phyloP scores from a whole-genome alignment of 495 filamentous ascomycete species.

The Melanomma pulvis-pyrius region DNA sequence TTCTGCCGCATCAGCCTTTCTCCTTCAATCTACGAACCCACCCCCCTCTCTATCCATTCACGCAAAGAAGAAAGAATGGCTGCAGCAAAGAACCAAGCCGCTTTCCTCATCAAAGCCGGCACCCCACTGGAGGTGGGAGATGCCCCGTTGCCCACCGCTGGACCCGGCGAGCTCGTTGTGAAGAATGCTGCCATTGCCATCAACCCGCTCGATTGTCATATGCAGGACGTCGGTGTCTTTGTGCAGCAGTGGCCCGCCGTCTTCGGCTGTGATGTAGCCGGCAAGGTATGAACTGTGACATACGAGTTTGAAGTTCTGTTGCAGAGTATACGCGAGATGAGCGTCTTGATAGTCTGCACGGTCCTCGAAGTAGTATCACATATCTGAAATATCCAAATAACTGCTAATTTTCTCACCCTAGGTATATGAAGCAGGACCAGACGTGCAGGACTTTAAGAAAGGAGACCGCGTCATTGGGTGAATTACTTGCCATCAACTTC shows the following conservation, averaged over 20 bases:
- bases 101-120: constrained; percentile 45
- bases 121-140: constrained; percentile 45
- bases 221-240: constrained; percentile 40
- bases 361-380: too few species aligned
- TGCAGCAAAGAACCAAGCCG: constrained; percentile 48
- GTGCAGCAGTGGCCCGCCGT: constrained; percentile 44
- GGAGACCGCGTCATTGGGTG: constrained; percentile 53
- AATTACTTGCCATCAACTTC: background rate
- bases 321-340: too few species aligned
- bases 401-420: too few species aligned
- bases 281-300: too few species aligned
- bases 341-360: too few species aligned
- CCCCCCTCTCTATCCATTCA: background rate
- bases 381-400: too few species aligned
- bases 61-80: constrained; percentile 1
- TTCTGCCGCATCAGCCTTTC: background rate
- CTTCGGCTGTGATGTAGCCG: constrained; percentile 51
- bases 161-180: constrained; percentile 46
- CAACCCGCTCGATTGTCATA: constrained; percentile 46
- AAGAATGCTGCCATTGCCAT: constrained; percentile 51
- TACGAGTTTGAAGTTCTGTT: too few species aligned
- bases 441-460: constrained; percentile 45
- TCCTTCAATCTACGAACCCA: background rate
- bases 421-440: constrained; percentile 47
- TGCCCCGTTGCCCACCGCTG: constrained; percentile 44